Evolutionary conservation across 225 moss, liverwort and hornwort species (phyloP), one percentile per base, ranked within the genome.

Genomic region (Marchantia paleacea): DNA sequence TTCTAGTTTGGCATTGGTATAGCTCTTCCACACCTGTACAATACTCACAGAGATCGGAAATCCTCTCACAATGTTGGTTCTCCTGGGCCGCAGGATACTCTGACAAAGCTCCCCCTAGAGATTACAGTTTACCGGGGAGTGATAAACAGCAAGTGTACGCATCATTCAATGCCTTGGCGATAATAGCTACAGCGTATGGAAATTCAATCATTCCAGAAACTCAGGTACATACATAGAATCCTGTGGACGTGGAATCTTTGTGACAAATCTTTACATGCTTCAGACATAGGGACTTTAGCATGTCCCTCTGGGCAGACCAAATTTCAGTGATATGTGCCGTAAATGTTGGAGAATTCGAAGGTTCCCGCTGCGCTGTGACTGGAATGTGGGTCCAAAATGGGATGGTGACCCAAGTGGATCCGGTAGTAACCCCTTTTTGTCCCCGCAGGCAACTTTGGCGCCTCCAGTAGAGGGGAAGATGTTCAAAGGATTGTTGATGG

Each of bases 401-500:
- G 14, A 16, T 67, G 26, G 68, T 12, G 29, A 26, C 10, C 2
- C 14, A 12, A 9, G 26, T 67, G 66, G 29, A 67, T 4, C 24
- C 1, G 66, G 26, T 67, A 13, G 60, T 61, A 61, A 61, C n/a
- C n/a, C n/a, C n/a, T n/a, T n/a, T n/a, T n/a, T n/a, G n/a, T n/a
- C 6, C 57, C 2, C 57, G 57, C 84, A 89, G 90, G 90, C 89
- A 26, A 90, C 87, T 0, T 65, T 90, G 80, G 84, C 82, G 0
- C 85, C 90, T 8, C 89, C 85, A 0, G 87, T 74, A 60, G 55
- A 62, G 0, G 87, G 89, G 15, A 89, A 89, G 83, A 90, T 91
- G 90, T 82, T 91, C 63, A 91, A 87, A 65, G 90, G 89, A 26
- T 66, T 91, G 70, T 74, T 85, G 29, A 3, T 87, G 0, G 85